These are phyloP conservation scores for Termitomyces sp. DNA, from an alignment of 768 basidiomycete genomes.

Conservation along the genomic window DNA sequence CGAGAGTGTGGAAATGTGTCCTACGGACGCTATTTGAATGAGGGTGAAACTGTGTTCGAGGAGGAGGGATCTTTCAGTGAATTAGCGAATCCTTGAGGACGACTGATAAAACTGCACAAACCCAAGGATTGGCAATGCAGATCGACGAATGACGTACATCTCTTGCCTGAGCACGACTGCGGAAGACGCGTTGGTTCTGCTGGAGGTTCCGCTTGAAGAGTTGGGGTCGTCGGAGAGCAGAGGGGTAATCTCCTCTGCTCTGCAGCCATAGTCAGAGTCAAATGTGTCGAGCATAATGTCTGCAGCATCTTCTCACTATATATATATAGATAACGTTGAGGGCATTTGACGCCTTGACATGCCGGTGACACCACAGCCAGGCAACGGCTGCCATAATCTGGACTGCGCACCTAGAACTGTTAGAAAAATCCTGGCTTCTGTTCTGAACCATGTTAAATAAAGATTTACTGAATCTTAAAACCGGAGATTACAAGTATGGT, in stretches of 20 bases:
- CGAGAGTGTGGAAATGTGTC: not conserved
- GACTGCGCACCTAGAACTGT: not conserved
- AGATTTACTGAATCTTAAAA: too few species aligned
- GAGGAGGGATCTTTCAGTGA: not conserved
- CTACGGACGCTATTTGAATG: not conserved
- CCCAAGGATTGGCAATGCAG: not conserved
- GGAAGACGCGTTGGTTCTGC: not conserved
- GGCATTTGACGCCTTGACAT: not conserved
- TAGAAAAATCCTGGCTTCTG: not conserved
- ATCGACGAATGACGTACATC: not conserved
- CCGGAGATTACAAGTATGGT: too few species aligned
- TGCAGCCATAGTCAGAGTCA: not conserved
- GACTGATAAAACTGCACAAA: not conserved
- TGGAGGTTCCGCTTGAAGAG: not conserved
- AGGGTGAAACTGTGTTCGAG: not conserved
- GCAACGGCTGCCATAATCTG: not conserved
- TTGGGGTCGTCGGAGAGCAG: not conserved
- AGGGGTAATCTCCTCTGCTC: not conserved
- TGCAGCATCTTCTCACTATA: not conserved
- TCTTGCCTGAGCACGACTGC: not conserved
- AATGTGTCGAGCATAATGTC: not conserved
- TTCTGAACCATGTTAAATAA: too few species aligned
- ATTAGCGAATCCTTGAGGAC: not conserved
- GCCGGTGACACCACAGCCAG: not conserved
- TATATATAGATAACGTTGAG: not conserved